These are phyloP conservation scores for Wolfiporia cocos DNA, from an alignment of 1,284 basidiomycete genomes.

Conservation along the genomic window DNA sequence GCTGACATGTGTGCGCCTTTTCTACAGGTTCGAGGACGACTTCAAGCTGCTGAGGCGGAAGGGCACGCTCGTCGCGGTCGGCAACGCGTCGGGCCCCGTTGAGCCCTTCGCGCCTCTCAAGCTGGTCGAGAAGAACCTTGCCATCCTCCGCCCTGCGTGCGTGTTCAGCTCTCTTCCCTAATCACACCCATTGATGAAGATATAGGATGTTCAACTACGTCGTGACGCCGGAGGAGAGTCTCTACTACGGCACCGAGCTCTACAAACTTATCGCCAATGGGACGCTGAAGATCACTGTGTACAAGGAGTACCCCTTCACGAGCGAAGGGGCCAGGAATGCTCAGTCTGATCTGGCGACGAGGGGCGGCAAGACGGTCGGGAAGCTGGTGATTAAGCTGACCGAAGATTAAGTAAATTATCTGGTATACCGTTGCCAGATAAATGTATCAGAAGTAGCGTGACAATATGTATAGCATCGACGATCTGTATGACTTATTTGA, in stretches of 20 bases:
- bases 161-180: slow-evolving; percentile 19
- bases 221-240: slow-evolving; percentile 65
- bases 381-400: slow-evolving; percentile 71
- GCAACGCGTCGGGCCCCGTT: slow-evolving; percentile 85
- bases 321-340: slow-evolving; percentile 75
- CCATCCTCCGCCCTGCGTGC: slow-evolving; percentile 70
- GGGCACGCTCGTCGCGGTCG: slow-evolving; percentile 84
- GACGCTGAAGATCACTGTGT: slow-evolving; percentile 64
- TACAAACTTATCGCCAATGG: slow-evolving; percentile 60
- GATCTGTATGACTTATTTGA: too few species aligned
- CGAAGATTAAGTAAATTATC: slow-evolving; percentile 21
- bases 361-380: slow-evolving; percentile 71
- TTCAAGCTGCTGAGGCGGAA: slow-evolving; percentile 79
- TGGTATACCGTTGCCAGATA: too few species aligned
- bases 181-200: neutral
- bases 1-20: neutral
- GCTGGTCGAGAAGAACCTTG: slow-evolving; percentile 80
- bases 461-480: too few species aligned
- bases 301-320: slow-evolving; percentile 81
- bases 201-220: slow-evolving; percentile 62
- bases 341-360: slow-evolving; percentile 67
- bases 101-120: slow-evolving; percentile 70
- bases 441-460: too few species aligned
- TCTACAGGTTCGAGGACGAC: slow-evolving; percentile 69
- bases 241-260: slow-evolving; percentile 60